phyloP scores from a whole-genome alignment of 768 basidiomycete species.

The Coprinellus aureogranulatus region DNA sequence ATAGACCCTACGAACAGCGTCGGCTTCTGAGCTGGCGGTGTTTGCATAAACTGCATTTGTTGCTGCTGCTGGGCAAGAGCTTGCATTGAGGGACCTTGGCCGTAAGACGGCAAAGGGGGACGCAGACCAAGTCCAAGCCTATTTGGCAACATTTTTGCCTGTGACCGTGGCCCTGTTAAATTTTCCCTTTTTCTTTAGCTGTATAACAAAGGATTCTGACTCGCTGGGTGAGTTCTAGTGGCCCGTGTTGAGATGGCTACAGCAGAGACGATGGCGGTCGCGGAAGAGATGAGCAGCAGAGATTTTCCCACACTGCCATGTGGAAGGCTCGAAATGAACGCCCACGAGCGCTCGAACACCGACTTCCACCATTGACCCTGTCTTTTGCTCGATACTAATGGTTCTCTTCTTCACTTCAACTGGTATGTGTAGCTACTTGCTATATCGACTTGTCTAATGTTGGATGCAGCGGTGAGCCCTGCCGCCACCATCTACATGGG shows the following conservation, averaged over 20 bases:
- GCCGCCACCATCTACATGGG: slow-evolving; percentile 88
- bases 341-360: background rate
- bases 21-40: slow-evolving; percentile 64
- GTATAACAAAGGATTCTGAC: background rate
- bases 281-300: background rate
- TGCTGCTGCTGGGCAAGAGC: slow-evolving; percentile 90
- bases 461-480: slow-evolving; percentile 52
- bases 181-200: background rate
- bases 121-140: slow-evolving; percentile 86
- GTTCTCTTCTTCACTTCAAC: slow-evolving; percentile 52
- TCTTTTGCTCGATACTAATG: slow-evolving; percentile 28
- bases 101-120: slow-evolving; percentile 82
- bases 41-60: slow-evolving; percentile 62
- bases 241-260: background rate
- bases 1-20: slow-evolving; percentile 93
- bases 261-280: background rate
- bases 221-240: background rate
- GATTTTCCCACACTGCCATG: slow-evolving; percentile 11
- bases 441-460: slow-evolving; percentile 6
- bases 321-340: background rate
- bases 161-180: background rate
- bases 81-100: slow-evolving; percentile 89
- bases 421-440: slow-evolving; percentile 23
- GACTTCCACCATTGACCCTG: slow-evolving; percentile 3
- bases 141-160: slow-evolving; percentile 65